Percentiles rank a stretch among this genome's conserved stretches.
These are phyloP conservation scores for Rhinocladiella similis DNA, from an alignment of 2,329 filamentous ascomycete species.

Conservation along the genomic window DNA sequence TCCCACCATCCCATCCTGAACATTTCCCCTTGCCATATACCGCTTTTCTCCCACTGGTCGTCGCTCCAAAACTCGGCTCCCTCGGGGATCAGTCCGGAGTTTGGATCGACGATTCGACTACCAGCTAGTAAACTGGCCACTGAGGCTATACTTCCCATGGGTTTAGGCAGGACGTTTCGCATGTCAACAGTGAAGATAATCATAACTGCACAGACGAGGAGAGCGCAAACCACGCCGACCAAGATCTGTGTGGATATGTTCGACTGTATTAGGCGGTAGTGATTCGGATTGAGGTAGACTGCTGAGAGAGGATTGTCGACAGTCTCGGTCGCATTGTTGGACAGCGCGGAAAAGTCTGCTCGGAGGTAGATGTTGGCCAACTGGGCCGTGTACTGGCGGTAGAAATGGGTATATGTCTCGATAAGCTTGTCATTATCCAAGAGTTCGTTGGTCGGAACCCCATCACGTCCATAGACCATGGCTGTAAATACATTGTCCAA, in stretches of 20 bases:
- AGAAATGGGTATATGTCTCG: conserved; percentile 17
- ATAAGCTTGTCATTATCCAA: conserved; percentile 13
- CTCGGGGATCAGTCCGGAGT: conserved; percentile 18
- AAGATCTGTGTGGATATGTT: conserved; percentile 20
- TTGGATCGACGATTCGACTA: conserved; percentile 18
- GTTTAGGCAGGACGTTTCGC: conserved; percentile 22
- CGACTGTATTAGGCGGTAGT: conserved; percentile 16
- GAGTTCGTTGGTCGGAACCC: conserved; percentile 17
- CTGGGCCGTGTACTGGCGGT: conserved; percentile 22
- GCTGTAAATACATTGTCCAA: conserved; percentile 17
- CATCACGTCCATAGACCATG: conserved; percentile 23
- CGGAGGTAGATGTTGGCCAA: conserved; percentile 14
- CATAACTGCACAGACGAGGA: conserved; percentile 17
- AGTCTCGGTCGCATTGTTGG: conserved; percentile 19
- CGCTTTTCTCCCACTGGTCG: conserved; percentile 20
- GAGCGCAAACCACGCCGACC: conserved; percentile 15
- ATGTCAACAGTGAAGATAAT: conserved; percentile 22
- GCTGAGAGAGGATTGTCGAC: conserved; percentile 16
- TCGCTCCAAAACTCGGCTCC: conserved; percentile 24
- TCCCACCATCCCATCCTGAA: conserved; percentile 26
- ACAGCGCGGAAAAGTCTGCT: conserved; percentile 14
- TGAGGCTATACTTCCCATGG: conserved; percentile 19
- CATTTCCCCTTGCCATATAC: conserved; percentile 22
- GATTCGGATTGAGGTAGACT: conserved; percentile 9
- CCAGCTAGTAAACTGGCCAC: conserved; percentile 24